phyloP scores from a whole-genome alignment of 2,329 filamentous ascomycete species.

The Aspergillus thermomutatus region DNA sequence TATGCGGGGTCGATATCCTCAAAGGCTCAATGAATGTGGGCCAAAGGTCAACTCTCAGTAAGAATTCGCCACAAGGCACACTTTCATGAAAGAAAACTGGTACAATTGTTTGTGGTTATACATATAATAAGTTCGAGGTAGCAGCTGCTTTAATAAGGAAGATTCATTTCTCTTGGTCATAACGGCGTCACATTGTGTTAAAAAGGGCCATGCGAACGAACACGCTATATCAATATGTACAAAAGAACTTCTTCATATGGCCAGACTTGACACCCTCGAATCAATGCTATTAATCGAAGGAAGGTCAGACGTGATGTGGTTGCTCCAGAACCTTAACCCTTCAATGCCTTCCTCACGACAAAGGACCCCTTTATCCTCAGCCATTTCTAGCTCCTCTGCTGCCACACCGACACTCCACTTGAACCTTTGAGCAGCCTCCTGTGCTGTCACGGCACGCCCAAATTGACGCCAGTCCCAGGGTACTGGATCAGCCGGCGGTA shows the following conservation, averaged over 20 bases:
- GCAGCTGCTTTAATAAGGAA: background rate
- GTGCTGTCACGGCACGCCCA: constrained; percentile 82
- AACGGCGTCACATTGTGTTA: background rate
- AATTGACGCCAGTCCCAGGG: constrained; percentile 74
- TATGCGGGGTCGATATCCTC: background rate
- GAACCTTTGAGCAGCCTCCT: constrained; percentile 84
- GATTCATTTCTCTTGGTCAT: background rate
- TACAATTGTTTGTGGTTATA: background rate
- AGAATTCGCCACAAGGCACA: background rate
- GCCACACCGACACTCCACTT: constrained; percentile 97
- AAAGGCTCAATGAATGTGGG: no score
- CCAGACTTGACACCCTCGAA: background rate
- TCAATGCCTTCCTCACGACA: constrained; percentile 92
- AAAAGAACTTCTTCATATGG: background rate
- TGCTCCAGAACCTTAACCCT: constrained; percentile 90
- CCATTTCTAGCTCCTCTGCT: constrained; percentile 94
- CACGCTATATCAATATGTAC: background rate
- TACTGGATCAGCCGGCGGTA: constrained; percentile 62
- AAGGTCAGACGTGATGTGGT: constrained; percentile 45
- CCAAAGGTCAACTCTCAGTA: background rate
- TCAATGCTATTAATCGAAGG: background rate
- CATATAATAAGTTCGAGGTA: background rate
- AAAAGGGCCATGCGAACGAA: background rate
- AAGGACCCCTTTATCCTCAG: constrained; percentile 80
- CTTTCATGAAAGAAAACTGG: background rate